Evolutionary conservation across 2,329 filamentous ascomycete species (phyloP), one percentile per base, ranked within the genome.

Genomic region (Cryphonectria japonica): DNA sequence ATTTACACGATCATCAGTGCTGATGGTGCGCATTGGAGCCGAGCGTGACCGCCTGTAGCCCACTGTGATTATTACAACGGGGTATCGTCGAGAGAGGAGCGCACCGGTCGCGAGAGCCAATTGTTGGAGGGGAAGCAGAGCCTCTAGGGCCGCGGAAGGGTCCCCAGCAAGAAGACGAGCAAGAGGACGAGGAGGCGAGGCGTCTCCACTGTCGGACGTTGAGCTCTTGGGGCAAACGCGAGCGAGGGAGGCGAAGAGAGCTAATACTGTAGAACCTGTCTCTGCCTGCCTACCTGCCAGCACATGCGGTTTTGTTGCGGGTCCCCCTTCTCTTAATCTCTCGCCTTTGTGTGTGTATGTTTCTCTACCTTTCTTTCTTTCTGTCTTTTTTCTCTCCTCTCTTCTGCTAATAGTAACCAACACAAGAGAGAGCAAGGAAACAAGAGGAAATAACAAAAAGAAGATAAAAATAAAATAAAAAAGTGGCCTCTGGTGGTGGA

Each of bases 21-120:
- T 66, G 67, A 50, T 50, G 57, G 46, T 72, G 70, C 67, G 67
- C 70, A 72, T 72, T 72, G 70, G 70, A 63, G 67, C 67, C 63
- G 70, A 71, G 63, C 54, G 54, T 67, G 66, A 71, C 69, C 69
- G 67, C 66, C 69, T 71, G 69, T 67, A 66, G 65, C 63, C 69
- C 46, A 62, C 59, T 62, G 59, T 62, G 63, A 61, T 19, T 26
- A 34, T 22, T 37, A 64, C 67, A 52, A 34, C 26, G 54, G 54
- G 54, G 54, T 11, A 59, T 59, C 54, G 54, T 59, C 54, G 37
- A 64, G 61, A 64, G n/a, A n/a, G 34, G 61, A 64, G 37, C 37
- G 34, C 34, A n/a, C 60, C 29, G 8, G 32, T 60, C 14, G 60
- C 60, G 22, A 41, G 61, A 46, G 39, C 61, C 61, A 64, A 64